A percentile compares a stretch with the other conserved stretches of the same genome.
These are phyloP conservation scores for Venturia asperata DNA, from an alignment of 2,329 filamentous ascomycete genomes.

Conservation along the genomic window DNA sequence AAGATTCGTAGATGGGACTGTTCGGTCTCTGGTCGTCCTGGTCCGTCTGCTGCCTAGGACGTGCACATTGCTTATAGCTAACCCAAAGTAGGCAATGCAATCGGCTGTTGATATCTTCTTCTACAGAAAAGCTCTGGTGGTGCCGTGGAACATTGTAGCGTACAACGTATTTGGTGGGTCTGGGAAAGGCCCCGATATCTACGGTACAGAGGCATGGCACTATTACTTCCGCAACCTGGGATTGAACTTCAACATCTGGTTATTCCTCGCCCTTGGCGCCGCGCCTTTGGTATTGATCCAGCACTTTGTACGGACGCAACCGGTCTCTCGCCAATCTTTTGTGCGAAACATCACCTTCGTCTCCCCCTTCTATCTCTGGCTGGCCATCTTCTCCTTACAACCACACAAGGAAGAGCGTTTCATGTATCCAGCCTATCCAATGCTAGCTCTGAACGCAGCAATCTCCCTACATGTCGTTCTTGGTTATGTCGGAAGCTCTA, in stretches of 20 bases:
- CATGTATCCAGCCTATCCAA: constrained; percentile 95
- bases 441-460: constrained; percentile 80
- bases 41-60: constrained; percentile 43
- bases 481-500: constrained; percentile 62
- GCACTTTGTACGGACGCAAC: constrained; percentile 44
- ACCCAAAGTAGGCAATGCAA: constrained; percentile 49
- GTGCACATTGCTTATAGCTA: background rate
- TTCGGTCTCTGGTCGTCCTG: constrained; percentile 60
- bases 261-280: constrained; percentile 67
- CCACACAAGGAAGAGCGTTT: constrained; percentile 98
- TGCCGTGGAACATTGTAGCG: constrained; percentile 86
- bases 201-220: constrained; percentile 92
- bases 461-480: constrained; percentile 76
- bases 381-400: constrained; percentile 82
- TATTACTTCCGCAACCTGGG: constrained; percentile 90
- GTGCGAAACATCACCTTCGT: constrained; percentile 72
- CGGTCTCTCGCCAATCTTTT: constrained; percentile 56
- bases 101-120: constrained; percentile 71
- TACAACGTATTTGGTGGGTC: constrained; percentile 88
- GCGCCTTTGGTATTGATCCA: constrained; percentile 70
- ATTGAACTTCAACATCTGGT: constrained; percentile 95
- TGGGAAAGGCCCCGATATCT: constrained; percentile 77
- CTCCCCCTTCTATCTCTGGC: constrained; percentile 88
- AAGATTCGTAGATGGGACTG: constrained; percentile 59
- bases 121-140: constrained; percentile 69